Evolutionary conservation across 441 rosid genomes (phyloP), one percentile per base, ranked within the genome.

Genomic region (Arabidopsis hybrid): DNA sequence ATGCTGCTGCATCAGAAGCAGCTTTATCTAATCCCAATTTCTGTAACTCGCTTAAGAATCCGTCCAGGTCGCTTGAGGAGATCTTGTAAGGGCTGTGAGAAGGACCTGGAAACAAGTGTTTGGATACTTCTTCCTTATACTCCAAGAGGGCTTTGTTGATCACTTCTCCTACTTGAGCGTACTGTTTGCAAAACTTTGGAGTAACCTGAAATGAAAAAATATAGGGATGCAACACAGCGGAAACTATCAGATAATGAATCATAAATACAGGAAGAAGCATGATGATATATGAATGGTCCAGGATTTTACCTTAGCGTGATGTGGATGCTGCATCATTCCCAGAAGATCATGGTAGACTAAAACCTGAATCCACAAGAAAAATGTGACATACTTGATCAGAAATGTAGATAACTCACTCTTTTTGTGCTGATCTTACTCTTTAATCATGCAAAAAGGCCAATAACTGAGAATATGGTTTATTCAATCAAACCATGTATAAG

Each of bases 271-370:
- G 2, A 47, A 38, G 6, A 59, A 61, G 72, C 4, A 34, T 61
- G 60, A 11, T 50, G 1, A 4, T 42, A 31, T 35, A 8, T 8
- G 4, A 8, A 7, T 21, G 56, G 55, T 32, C 56, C n/a, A 35
- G 36, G 50, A 62, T 71, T 59, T 65, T 40, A 94, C 97, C 96
- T 94, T 94, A 66, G 97, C 97, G 84, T 91, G 96, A 75, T 91
- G 97, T 31, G 98, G 98, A 73, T 91, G 98, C 75, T 88, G 97
- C 83, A 91, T 69, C 96, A 94, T 90, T 72, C 98, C 98, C 60
- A 94, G 72, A 29, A 94, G 89, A 77, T 94, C 99, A 76, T 92
- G 90, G 85, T 92, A 94, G 67, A 94, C 96, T 8, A 94, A 82
- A 38, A 85, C 96, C 97, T 94, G 85, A 77, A 80, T 61, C 31